Conservation (phyloP, 306 rosid species). For the Echinosophora koreensis region DNA sequence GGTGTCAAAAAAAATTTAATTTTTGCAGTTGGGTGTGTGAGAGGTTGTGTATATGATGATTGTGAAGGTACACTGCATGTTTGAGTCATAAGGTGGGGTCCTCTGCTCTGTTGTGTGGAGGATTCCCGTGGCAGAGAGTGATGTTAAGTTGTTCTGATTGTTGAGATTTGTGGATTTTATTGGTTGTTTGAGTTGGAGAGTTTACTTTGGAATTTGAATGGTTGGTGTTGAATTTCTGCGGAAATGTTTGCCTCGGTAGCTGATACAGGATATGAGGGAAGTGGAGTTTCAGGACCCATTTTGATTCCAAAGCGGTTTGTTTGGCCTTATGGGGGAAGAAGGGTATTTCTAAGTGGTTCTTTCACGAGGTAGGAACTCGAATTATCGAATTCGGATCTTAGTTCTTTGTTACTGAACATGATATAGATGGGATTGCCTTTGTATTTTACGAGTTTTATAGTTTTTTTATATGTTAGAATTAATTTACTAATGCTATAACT, state of each 20-base stretch:
- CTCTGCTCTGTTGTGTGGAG: conserved; percentile 76
- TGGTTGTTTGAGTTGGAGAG: conserved; percentile 22
- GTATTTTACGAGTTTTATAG: neutral
- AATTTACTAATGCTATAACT: conserved; percentile 42
- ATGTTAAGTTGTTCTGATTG: conserved; percentile 17
- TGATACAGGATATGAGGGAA: conserved; percentile 57
- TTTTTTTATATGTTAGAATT: conserved; percentile 14
- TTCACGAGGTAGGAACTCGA: conserved; percentile 66
- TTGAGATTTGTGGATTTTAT: conserved; percentile 36
- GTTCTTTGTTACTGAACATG: conserved; percentile 30
- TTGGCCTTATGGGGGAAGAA: conserved; percentile 86
- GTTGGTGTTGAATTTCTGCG: conserved; percentile 43
- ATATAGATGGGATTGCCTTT: conserved; percentile 16
- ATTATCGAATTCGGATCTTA: conserved; percentile 4
- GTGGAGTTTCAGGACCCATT: conserved; percentile 60
- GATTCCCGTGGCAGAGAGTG: conserved; percentile 63
- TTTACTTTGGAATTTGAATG: conserved; percentile 21
- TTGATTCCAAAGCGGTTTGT: conserved; percentile 67
- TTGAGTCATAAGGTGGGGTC: conserved; percentile 66
- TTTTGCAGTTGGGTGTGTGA: conserved; percentile 39
- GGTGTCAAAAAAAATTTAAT: neutral
- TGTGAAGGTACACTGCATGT: conserved; percentile 65
- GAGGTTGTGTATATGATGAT: conserved; percentile 24
- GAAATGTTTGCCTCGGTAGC: conserved; percentile 72
- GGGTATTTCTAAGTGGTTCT: conserved; percentile 75